Percentiles rank a stretch among this genome's conserved stretches.
Conservation (phyloP, 768 basidiomycete genomes). For the Peribolospora baueri region DNA sequence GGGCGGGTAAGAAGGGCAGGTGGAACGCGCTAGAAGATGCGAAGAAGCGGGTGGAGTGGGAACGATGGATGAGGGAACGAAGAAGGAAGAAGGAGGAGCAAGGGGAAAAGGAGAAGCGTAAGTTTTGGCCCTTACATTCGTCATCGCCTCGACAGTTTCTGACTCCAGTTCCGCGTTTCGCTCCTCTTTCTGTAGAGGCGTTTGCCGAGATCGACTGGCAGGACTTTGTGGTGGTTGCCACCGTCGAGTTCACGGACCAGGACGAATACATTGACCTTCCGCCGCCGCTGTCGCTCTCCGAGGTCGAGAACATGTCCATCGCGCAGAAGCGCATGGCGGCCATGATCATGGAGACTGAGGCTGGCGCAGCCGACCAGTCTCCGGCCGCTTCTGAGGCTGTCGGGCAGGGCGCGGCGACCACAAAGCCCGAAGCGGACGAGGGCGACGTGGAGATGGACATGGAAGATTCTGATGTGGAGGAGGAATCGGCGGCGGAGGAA, state of each 20-base stretch:
- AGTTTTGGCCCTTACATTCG: too few species aligned
- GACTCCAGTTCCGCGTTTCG: too few species aligned
- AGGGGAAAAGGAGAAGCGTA: slow-evolving; percentile 63
- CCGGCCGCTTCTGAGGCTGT: slow-evolving; percentile 32
- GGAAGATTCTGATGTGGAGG: slow-evolving; percentile 59
- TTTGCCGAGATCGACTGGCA: slow-evolving; percentile 99
- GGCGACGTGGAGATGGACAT: slow-evolving; percentile 41
- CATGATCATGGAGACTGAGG: slow-evolving; percentile 74
- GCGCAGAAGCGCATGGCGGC: slow-evolving; percentile 95
- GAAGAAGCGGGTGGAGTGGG: slow-evolving; percentile 64
- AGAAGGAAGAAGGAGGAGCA: slow-evolving; percentile 72
- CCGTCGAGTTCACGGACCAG: slow-evolving; percentile 84
- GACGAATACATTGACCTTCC: slow-evolving; percentile 71
- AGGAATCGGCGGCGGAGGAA: slow-evolving; percentile 28
- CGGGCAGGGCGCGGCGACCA: slow-evolving; percentile 32
- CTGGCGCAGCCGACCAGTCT: slow-evolving; percentile 24
- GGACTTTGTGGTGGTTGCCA: slow-evolving; percentile 92
- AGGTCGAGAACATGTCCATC: slow-evolving; percentile 86
- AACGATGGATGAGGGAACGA: slow-evolving; percentile 53
- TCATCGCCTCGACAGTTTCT: too few species aligned
- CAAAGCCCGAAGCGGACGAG: slow-evolving; percentile 20
- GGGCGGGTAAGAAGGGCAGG: slow-evolving; percentile 37
- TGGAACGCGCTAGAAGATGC: slow-evolving; percentile 60
- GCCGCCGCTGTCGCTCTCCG: slow-evolving; percentile 83
- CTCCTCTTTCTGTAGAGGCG: slow-evolving; percentile 30